phyloP scores from a whole-genome alignment of 2,329 filamentous ascomycete genomes.

The Fusarium albidum region DNA sequence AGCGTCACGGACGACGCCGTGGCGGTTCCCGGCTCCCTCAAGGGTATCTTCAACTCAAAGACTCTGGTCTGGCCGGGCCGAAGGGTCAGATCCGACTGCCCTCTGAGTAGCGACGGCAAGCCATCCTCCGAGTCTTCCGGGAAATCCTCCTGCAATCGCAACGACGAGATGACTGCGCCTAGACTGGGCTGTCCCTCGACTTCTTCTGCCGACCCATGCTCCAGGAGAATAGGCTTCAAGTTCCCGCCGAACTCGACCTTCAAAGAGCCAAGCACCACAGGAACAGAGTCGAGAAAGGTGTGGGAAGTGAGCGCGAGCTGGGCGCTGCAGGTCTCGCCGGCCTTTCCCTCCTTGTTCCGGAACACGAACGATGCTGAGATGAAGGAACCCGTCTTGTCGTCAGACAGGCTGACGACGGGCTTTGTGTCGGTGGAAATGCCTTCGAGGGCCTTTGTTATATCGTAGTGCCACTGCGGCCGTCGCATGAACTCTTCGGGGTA shows the following conservation, averaged over 20 bases:
- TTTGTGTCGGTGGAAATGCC: slow-evolving; percentile 54
- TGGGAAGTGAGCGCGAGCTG: slow-evolving; percentile 67
- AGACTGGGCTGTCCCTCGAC: slow-evolving; percentile 4
- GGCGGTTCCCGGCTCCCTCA: slow-evolving; percentile 84
- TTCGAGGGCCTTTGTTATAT: slow-evolving; percentile 65
- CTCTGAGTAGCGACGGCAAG: slow-evolving; percentile 54
- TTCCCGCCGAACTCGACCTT: slow-evolving; percentile 65
- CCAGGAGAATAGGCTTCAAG: slow-evolving; percentile 62
- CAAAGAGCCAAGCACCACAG: slow-evolving; percentile 61
- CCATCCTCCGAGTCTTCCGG: slow-evolving; percentile 39
- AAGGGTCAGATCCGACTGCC: slow-evolving; percentile 71
- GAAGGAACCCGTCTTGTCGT: slow-evolving; percentile 62
- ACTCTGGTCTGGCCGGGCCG: slow-evolving; percentile 72
- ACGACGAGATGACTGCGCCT: slow-evolving; percentile 33
- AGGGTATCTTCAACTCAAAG: slow-evolving; percentile 74
- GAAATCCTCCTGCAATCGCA: slow-evolving; percentile 45
- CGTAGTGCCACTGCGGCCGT: slow-evolving; percentile 67
- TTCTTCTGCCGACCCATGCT: slow-evolving; percentile 46
- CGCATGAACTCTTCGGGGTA: slow-evolving; percentile 57
- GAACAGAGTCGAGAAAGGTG: slow-evolving; percentile 60
- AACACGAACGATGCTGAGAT: slow-evolving; percentile 66
- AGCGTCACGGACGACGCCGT: slow-evolving; percentile 71
- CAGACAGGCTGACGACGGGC: slow-evolving; percentile 59
- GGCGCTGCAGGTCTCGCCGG: slow-evolving; percentile 65
- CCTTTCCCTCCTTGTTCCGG: slow-evolving; percentile 64